Conservation (phyloP, 2,329 filamentous ascomycete genomes). For the Neobulgaria alba region DNA sequence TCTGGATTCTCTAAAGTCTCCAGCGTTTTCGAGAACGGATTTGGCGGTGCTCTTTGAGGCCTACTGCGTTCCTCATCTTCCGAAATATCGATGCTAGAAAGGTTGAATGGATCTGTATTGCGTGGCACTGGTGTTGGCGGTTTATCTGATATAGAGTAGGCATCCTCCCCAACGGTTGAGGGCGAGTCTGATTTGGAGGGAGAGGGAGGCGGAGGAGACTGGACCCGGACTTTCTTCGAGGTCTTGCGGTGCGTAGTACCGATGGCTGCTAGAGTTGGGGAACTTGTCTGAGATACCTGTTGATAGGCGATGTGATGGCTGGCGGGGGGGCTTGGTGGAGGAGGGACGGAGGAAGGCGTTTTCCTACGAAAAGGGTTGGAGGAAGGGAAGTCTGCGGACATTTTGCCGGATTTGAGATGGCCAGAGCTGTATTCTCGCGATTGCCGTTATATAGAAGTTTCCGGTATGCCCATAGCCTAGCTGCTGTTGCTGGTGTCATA, state of each 20-base stretch:
- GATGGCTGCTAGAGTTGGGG: slow-evolving; percentile 4
- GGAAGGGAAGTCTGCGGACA: slow-evolving; percentile 24
- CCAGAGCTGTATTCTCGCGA: slow-evolving; percentile 8
- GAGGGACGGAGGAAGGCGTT: slow-evolving; percentile 9
- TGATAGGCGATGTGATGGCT: slow-evolving; percentile 12
- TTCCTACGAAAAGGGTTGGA: slow-evolving; percentile 30
- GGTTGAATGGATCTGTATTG: slow-evolving; percentile 28
- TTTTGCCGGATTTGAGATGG: slow-evolving; percentile 14
- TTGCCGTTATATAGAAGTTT: slow-evolving; percentile 6
- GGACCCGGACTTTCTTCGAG: slow-evolving; percentile 57
- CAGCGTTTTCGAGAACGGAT: slow-evolving; percentile 49
- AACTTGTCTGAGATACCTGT: too few species aligned
- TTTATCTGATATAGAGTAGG: slow-evolving; percentile 12
- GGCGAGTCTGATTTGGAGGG: slow-evolving; percentile 42
- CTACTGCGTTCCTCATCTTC: slow-evolving; percentile 19
- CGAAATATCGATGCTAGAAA: slow-evolving; percentile 25
- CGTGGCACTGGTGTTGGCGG: slow-evolving; percentile 26
- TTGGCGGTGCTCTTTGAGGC: slow-evolving; percentile 32
- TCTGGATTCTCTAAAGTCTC: slow-evolving; percentile 39
- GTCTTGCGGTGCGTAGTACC: slow-evolving; percentile 19
- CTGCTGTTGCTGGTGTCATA: slow-evolving; percentile 2
- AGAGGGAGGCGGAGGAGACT: slow-evolving; percentile 52
- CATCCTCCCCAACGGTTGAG: slow-evolving; percentile 26
- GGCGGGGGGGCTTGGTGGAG: slow-evolving; percentile 13
- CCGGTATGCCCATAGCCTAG: not conserved